A percentile compares a stretch with the other conserved stretches of the same genome.
These are phyloP conservation scores for Russula compacta DNA, from an alignment of 768 basidiomycete genomes.

Conservation along the genomic window DNA sequence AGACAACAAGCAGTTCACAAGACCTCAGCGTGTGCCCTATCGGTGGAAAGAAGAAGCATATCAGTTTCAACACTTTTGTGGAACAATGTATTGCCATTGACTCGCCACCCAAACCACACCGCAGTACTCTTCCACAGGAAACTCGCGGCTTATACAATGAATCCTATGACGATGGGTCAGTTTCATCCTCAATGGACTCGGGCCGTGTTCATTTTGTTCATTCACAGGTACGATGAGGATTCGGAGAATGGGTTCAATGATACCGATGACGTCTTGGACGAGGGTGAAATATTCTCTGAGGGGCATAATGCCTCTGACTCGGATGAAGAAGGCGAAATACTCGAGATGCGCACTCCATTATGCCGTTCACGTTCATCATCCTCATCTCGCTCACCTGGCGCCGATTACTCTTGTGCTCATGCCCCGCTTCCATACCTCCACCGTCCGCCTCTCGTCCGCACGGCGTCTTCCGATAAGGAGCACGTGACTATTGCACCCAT, in stretches of 20 bases:
- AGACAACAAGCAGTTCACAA: constrained; percentile 27
- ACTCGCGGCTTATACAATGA: constrained; percentile 22
- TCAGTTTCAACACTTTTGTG: constrained; percentile 96
- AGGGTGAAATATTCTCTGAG: constrained; percentile 23
- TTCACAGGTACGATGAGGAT: constrained; percentile 57
- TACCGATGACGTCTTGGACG: constrained; percentile 34
- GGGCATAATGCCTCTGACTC: constrained; percentile 23
- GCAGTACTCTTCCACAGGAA: constrained; percentile 15
- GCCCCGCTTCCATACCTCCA: constrained; percentile 19
- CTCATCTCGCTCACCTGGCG: constrained; percentile 26
- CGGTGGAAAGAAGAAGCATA: constrained; percentile 68
- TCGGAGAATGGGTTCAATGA: constrained; percentile 47
- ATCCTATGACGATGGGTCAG: constrained; percentile 56
- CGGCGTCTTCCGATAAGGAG: constrained; percentile 35
- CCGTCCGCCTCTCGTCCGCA: constrained; percentile 27
- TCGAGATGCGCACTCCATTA: constrained; percentile 51
- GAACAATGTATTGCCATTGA: constrained; percentile 93
- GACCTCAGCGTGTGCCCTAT: constrained; percentile 25
- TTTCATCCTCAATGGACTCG: constrained; percentile 11
- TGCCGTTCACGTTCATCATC: constrained; percentile 34
- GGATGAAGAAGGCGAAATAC: constrained; percentile 42
- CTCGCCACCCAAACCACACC: constrained; percentile 41
- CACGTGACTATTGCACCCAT: constrained; percentile 65
- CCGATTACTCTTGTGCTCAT: constrained; percentile 18
- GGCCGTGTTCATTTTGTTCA: constrained; percentile 3